These are phyloP conservation scores for Chlorella vulgaris DNA, from an alignment of 139 green algal genomes.

Conservation along the genomic window DNA sequence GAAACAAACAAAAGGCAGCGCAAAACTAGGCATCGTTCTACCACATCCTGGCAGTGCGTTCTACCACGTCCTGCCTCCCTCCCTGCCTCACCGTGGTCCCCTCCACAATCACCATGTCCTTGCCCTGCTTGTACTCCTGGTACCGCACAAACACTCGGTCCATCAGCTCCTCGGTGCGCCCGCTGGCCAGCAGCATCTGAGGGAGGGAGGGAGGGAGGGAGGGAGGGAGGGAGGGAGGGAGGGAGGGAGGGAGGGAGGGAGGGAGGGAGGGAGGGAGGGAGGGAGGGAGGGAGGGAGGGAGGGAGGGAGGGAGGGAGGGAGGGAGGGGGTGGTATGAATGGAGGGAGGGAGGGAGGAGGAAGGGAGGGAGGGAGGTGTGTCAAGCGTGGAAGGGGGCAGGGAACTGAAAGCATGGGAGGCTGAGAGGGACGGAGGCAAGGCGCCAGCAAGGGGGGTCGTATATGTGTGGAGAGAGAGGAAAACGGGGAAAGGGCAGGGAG, in stretches of 20 bases:
- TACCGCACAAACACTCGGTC: slow-evolving; percentile 32
- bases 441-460: too few relatives aligned
- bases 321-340: neutral
- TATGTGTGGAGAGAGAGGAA: too few relatives aligned
- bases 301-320: too few relatives aligned
- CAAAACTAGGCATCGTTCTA: slow-evolving; percentile 72
- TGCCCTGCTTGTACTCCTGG: slow-evolving; percentile 46
- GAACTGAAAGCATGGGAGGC: too few relatives aligned
- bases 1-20: slow-evolving; percentile 70
- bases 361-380: neutral
- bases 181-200: slow-evolving; percentile 34
- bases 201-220: neutral
- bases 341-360: neutral
- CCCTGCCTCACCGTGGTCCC: slow-evolving; percentile 49
- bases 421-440: too few relatives aligned
- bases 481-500: too few relatives aligned
- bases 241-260: neutral
- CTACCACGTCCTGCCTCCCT: slow-evolving; percentile 49
- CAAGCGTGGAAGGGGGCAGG: too few relatives aligned
- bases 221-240: neutral
- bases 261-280: neutral
- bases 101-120: slow-evolving; percentile 71
- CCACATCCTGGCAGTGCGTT: slow-evolving; percentile 53
- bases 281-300: neutral
- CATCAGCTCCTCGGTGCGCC: slow-evolving; percentile 44